Percentiles rank a stretch among this genome's conserved stretches.
Evolutionary conservation across 495 filamentous ascomycete species (phyloP).

Genomic region (Peziza echinospora): DNA sequence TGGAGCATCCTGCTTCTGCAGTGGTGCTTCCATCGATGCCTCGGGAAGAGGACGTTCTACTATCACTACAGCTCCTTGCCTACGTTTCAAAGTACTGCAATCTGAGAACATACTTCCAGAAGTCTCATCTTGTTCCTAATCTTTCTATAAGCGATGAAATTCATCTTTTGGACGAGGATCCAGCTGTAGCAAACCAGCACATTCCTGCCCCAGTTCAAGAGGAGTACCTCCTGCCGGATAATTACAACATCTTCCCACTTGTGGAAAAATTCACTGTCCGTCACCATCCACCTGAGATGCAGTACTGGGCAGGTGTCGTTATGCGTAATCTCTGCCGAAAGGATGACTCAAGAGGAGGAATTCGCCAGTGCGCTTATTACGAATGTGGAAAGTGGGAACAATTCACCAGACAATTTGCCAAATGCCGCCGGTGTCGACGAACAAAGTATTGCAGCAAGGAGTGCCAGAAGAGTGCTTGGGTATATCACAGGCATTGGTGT

Average conservation of each 20-base stretch:
- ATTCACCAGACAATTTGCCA: conserved; percentile 87
- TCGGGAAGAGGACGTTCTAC: conserved; percentile 86
- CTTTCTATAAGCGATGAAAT: conserved; percentile 77
- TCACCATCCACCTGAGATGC: conserved; percentile 88
- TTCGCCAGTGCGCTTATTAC: conserved; percentile 91
- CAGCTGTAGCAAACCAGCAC: conserved; percentile 18
- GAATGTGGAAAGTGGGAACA: conserved; percentile 97
- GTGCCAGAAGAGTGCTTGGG: conserved; percentile 97
- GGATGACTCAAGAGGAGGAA: conserved; percentile 80
- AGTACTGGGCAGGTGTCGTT: conserved; percentile 96
- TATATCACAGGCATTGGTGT: conserved; percentile 95
- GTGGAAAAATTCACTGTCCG: conserved; percentile 96
- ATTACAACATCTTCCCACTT: conserved; percentile 93
- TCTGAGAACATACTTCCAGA: conserved; percentile 80
- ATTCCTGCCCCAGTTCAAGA: conserved; percentile 41
- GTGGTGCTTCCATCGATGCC: conserved; percentile 69
- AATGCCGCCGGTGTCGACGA: conserved; percentile 84
- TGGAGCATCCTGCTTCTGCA: conserved; percentile 40
- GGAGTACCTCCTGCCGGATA: conserved; percentile 77
- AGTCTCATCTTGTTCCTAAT: conserved; percentile 78
- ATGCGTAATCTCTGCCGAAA: conserved; percentile 98
- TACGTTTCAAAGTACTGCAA: conserved; percentile 99
- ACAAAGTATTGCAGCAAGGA: conserved; percentile 99
- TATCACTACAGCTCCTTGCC: conserved; percentile 92
- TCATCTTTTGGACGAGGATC: conserved; percentile 50